A percentile compares a stretch with the other conserved stretches of the same genome.
Evolutionary conservation across 148 eudicot genomes (phyloP).

Genomic region (Pharnaceum exiguum): DNA sequence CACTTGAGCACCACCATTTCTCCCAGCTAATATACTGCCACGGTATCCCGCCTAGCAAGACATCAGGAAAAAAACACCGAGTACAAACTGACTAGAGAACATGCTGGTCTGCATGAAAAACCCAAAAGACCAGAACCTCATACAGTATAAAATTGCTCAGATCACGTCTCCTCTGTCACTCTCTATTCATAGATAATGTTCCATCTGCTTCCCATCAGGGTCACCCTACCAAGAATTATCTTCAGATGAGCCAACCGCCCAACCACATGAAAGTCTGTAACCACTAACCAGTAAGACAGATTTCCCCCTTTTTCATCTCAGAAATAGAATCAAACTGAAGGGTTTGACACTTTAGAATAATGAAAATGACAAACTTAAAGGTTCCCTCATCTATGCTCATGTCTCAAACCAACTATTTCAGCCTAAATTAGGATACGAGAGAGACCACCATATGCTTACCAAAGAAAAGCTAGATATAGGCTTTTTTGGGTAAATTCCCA

Average conservation of each 20-base stretch:
- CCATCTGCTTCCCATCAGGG: conserved; percentile 37
- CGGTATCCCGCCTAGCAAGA: conserved; percentile 70
- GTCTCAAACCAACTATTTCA: no score
- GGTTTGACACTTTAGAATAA: no score
- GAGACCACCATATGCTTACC: no score
- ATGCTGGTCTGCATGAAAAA: background rate
- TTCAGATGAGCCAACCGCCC: conserved; percentile 25
- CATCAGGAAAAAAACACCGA: conserved; percentile 8
- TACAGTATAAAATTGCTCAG: conserved; percentile 77
- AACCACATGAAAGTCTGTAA: conserved; percentile 30
- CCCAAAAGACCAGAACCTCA: background rate
- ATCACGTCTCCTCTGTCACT: conserved; percentile 73
- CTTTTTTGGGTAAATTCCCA: no score
- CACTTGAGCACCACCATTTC: conserved; percentile 78
- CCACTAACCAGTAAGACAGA: background rate
- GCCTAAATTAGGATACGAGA: no score
- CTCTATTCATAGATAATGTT: conserved; percentile 59
- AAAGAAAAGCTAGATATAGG: no score
- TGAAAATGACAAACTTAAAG: no score
- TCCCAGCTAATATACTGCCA: conserved; percentile 67
- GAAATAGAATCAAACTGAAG: no score
- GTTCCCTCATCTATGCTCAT: no score
- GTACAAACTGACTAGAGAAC: background rate
- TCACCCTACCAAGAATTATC: conserved; percentile 51
- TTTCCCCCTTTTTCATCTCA: no score